A percentile compares a stretch with the other conserved stretches of the same genome.
phyloP scores from a whole-genome alignment of 345 rosid genomes.

The Lagerstroemia speciosa region DNA sequence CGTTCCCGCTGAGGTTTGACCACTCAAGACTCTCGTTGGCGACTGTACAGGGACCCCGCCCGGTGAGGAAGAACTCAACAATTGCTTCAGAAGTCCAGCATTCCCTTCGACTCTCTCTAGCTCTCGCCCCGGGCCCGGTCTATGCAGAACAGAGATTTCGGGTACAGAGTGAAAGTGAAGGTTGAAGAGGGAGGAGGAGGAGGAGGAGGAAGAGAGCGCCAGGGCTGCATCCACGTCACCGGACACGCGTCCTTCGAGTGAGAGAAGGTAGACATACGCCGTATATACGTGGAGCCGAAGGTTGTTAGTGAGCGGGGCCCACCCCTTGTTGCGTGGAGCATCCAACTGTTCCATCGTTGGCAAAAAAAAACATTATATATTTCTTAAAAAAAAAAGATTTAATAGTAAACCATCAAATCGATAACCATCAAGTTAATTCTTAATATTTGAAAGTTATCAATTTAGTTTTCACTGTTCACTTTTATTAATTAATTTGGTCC shows the following conservation, averaged over 20 bases:
- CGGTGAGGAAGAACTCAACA: background rate
- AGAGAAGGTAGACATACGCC: background rate
- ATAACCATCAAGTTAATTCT: too few species aligned
- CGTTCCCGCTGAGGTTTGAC: slow-evolving; percentile 1
- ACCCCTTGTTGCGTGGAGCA: slow-evolving; percentile 1
- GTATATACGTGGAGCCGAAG: background rate
- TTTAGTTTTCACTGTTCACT: too few species aligned
- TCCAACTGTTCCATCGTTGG: too few species aligned
- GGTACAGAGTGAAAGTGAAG: background rate
- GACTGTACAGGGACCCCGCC: background rate
- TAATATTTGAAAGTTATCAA: too few species aligned
- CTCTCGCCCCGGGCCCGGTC: background rate
- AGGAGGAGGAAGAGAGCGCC: background rate
- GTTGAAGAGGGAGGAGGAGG: background rate
- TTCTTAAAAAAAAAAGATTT: too few species aligned
- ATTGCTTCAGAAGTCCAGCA: background rate
- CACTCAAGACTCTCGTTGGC: background rate
- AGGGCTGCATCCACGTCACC: slow-evolving; percentile 6
- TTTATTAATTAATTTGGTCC: too few species aligned
- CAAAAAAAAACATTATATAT: too few species aligned
- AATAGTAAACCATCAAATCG: too few species aligned
- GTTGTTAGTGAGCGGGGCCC: slow-evolving; percentile 2
- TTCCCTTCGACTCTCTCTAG: background rate
- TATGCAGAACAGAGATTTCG: background rate
- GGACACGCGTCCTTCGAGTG: background rate